Conservation (phyloP, 2,329 filamentous ascomycete genomes). For the Teratosphaeria viscida region DNA sequence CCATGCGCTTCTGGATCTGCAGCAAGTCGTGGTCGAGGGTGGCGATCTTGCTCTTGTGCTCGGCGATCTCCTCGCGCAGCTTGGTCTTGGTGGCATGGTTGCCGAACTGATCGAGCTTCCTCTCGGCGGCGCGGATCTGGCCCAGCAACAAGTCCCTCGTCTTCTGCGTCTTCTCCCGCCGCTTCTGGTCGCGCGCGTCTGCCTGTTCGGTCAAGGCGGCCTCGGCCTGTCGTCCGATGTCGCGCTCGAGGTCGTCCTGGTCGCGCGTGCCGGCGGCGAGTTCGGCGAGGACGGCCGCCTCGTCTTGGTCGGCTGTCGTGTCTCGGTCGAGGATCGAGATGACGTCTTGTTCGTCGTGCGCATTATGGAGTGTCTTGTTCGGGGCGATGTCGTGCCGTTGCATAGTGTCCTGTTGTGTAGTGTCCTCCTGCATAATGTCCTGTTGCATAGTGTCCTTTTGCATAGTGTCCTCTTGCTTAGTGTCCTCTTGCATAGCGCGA, state of each 20-base stretch:
- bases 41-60: constrained; percentile 54
- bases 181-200: constrained; percentile 52
- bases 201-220: constrained; percentile 51
- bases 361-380: neutral
- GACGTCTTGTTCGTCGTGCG: neutral
- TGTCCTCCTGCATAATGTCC: no score
- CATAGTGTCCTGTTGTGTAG: no score
- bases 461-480: no score
- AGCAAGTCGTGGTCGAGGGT: constrained; percentile 60
- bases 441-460: no score
- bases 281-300: constrained; percentile 30
- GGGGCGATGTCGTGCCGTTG: no score
- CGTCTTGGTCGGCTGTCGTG: constrained; percentile 11
- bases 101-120: constrained; percentile 45
- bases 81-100: constrained; percentile 48
- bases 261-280: constrained; percentile 50
- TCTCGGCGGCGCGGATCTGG: constrained; percentile 52
- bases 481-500: neutral
- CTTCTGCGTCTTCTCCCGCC: constrained; percentile 46
- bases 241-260: constrained; percentile 82
- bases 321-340: neutral
- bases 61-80: constrained; percentile 54
- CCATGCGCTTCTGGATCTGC: constrained; percentile 73
- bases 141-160: constrained; percentile 50
- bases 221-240: constrained; percentile 61